These are phyloP conservation scores for Didymella glomerata DNA, from an alignment of 2,329 filamentous ascomycete genomes.

Conservation along the genomic window DNA sequence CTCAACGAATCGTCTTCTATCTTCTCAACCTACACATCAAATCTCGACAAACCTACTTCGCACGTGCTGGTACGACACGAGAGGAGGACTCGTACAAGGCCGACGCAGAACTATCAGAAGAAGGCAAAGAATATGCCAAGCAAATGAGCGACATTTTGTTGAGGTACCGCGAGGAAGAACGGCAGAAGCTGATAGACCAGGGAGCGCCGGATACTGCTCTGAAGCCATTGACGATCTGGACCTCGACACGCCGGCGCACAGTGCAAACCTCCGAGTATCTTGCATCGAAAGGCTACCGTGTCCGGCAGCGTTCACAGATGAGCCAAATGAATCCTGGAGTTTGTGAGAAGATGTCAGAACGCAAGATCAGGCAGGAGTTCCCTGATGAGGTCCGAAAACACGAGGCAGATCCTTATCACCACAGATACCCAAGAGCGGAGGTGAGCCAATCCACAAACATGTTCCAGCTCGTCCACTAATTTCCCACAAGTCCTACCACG, in stretches of 20 bases:
- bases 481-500: conserved; percentile 82
- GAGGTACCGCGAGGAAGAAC: conserved; percentile 83
- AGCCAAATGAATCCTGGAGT: conserved; percentile 97
- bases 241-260: conserved; percentile 87
- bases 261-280: conserved; percentile 88
- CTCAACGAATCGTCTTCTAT: conserved; percentile 97
- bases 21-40: conserved; percentile 98
- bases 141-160: conserved; percentile 77
- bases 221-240: conserved; percentile 90
- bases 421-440: conserved; percentile 93
- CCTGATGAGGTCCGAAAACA: conserved; percentile 94
- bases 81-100: conserved; percentile 92
- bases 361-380: conserved; percentile 79
- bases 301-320: conserved; percentile 93
- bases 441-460: conserved; percentile 57
- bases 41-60: conserved; percentile 91
- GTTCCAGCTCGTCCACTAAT: conserved; percentile 27
- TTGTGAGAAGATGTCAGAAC: conserved; percentile 91
- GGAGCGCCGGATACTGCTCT: conserved; percentile 73
- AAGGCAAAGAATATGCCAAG: conserved; percentile 79
- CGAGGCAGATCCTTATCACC: conserved; percentile 93
- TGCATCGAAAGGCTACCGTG: conserved; percentile 80
- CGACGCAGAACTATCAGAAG: conserved; percentile 82
- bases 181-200: conserved; percentile 70
- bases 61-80: conserved; percentile 82